These are phyloP conservation scores for Cystobasidium pallidum DNA, from an alignment of 1,284 basidiomycete genomes.

Conservation along the genomic window DNA sequence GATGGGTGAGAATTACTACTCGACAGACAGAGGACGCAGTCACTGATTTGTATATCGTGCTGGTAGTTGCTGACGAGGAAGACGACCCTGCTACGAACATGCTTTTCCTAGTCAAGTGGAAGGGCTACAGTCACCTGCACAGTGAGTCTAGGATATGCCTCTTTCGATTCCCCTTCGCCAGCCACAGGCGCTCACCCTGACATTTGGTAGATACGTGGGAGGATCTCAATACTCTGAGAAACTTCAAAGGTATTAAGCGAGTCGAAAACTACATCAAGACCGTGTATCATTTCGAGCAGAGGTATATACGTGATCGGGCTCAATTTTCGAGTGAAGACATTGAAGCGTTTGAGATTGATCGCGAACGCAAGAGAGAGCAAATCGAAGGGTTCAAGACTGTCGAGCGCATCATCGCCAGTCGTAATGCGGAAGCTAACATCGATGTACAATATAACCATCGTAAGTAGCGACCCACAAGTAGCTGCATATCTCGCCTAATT, in stretches of 20 bases:
- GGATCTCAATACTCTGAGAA: constrained; percentile 84
- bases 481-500: background rate
- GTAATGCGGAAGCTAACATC: constrained; percentile 66
- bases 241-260: constrained; percentile 90
- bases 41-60: background rate
- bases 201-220: constrained; percentile 80
- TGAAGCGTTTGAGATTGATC: constrained; percentile 77
- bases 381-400: constrained; percentile 88
- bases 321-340: constrained; percentile 82
- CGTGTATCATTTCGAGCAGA: constrained; percentile 66
- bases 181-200: background rate
- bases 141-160: constrained; percentile 13
- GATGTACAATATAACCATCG: constrained; percentile 61
- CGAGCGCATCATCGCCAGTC: constrained; percentile 85
- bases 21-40: background rate
- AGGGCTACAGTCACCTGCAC: constrained; percentile 59
- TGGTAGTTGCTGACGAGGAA: constrained; percentile 54
- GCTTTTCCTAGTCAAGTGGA: constrained; percentile 60
- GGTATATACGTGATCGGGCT: constrained; percentile 69
- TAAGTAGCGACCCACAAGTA: constrained; percentile 29
- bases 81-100: constrained; percentile 58
- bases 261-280: constrained; percentile 99
- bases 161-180: background rate
- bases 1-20: constrained; percentile 45
- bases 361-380: constrained; percentile 85